Base-by-base conservation (phyloP, 202 grass and related monocot genomes). In the Cymbopogon flexuosus region DNA sequence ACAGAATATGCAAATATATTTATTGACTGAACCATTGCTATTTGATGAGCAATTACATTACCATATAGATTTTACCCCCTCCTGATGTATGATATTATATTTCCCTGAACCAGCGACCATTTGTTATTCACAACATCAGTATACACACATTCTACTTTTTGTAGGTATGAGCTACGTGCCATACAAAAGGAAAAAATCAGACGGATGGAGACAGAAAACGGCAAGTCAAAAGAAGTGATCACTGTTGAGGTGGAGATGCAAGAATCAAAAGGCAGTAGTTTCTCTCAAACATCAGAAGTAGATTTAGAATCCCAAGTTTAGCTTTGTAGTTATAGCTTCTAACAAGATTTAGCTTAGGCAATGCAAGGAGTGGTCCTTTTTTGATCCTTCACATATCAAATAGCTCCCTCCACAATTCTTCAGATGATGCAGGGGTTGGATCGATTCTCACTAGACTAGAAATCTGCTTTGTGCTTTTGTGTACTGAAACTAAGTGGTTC, bases 211-310 rank as follows among this genome's bases (percentile, higher is more conserved):
- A 85, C 62, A 16, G 77, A 86, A 62, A 78, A 73, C 62, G 67
- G 81, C 42, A 87, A 34, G 66, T 62, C 89, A 65, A 77, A 81
- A 76, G 66, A 83, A 58, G 83, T 37, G 8, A 47, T 43, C 70
- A 76, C 82, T 70, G 80, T 97, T 62, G 94, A 94, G 85, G 91
- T 97, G 72, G 94, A 97, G 78, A 89, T 97, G 91, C 82, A 87
- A 56, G 94, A 97, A 90, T 72, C 91, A 15, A 94, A 79, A 46
- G 62, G 61, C 68, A 78, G 22, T 30, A 71, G 77, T 47, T 42
- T 6, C 77, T 90, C 91, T 47, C 77, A 60, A 72, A 67, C 12
- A 19, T 79, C 85, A 45, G 23, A 72, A 66, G 31, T 36, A 23
- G 89, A 89, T 37, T 78, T 68, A 54, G 82, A 86, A 79, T 42